These are phyloP conservation scores for Phytophthora chlamydospora DNA, from an alignment of 352 stramenopile genomes.

Conservation along the genomic window DNA sequence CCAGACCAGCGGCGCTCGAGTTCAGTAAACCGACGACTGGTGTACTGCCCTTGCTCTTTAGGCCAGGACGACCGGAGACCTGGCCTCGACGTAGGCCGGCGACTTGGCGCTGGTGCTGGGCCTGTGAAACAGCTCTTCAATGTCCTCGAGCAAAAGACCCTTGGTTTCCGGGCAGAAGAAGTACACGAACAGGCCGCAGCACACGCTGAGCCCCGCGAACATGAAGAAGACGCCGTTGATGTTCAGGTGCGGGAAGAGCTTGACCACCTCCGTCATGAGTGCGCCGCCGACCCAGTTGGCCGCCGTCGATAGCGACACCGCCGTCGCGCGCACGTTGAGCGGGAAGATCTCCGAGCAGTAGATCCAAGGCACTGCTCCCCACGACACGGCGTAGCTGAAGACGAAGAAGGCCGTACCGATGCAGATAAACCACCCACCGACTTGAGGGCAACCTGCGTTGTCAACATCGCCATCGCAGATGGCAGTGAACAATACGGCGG, in stretches of 20 bases:
- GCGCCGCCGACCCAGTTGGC: constrained; percentile 43
- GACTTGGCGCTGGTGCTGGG: constrained; percentile 16
- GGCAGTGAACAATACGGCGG: constrained; percentile 34
- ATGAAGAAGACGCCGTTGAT: constrained; percentile 67
- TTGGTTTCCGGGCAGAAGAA: constrained; percentile 55
- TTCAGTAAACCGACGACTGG: not conserved
- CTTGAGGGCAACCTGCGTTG: constrained; percentile 25
- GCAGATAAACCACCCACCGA: constrained; percentile 45
- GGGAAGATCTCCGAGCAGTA: constrained; percentile 49
- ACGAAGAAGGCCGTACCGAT: constrained; percentile 39
- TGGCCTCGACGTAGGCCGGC: constrained; percentile 35
- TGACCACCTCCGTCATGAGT: constrained; percentile 38
- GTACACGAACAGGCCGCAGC: constrained; percentile 47
- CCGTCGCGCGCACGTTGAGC: constrained; percentile 41
- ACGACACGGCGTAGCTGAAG: constrained; percentile 24
- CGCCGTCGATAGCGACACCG: constrained; percentile 40
- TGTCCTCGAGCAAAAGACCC: constrained; percentile 49
- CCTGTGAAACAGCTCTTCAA: constrained; percentile 44
- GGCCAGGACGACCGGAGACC: constrained; percentile 24
- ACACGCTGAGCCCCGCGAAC: constrained; percentile 44
- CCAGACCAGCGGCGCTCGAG: constrained; percentile 1
- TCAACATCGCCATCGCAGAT: constrained; percentile 37
- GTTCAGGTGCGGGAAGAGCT: constrained; percentile 42
- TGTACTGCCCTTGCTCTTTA: not conserved
- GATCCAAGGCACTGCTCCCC: constrained; percentile 41